phyloP scores from a whole-genome alignment of 768 basidiomycete genomes.

The Termitomyces sp. region DNA sequence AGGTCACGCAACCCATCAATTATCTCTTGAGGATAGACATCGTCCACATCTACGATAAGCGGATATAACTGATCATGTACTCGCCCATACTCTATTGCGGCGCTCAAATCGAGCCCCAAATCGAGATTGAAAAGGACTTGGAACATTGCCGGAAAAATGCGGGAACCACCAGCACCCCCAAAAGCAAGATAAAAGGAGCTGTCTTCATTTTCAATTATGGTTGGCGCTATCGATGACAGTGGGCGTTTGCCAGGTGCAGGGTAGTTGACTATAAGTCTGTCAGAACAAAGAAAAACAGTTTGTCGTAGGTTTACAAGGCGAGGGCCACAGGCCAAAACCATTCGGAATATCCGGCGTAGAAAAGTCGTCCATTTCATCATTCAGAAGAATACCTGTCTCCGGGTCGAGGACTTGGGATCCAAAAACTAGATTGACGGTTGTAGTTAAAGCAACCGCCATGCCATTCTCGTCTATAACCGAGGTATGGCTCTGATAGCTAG shows the following conservation, averaged over 20 bases:
- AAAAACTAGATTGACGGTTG: slow-evolving; percentile 87
- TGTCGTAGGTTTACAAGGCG: slow-evolving; percentile 49
- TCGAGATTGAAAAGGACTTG: slow-evolving; percentile 78
- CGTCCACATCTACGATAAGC: slow-evolving; percentile 50
- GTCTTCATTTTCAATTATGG: slow-evolving; percentile 72
- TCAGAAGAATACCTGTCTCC: slow-evolving; percentile 83
- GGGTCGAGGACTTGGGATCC: slow-evolving; percentile 86
- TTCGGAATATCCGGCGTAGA: slow-evolving; percentile 82
- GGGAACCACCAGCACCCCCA: slow-evolving; percentile 85
- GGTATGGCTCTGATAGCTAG: slow-evolving; percentile 67
- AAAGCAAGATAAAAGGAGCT: slow-evolving; percentile 69
- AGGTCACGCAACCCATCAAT: slow-evolving; percentile 47
- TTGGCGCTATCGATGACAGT: slow-evolving; percentile 78
- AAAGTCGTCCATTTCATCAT: slow-evolving; percentile 97
- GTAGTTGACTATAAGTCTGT: slow-evolving; percentile 62
- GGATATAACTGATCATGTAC: slow-evolving; percentile 89
- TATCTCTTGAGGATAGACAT: slow-evolving; percentile 50
- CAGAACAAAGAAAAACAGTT: not conserved
- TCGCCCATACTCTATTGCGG: slow-evolving; percentile 80
- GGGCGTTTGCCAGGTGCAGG: slow-evolving; percentile 87
- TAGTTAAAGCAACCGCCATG: slow-evolving; percentile 83
- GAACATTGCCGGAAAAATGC: slow-evolving; percentile 76
- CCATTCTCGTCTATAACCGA: slow-evolving; percentile 80
- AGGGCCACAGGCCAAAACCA: slow-evolving; percentile 76
- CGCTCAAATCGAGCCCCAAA: slow-evolving; percentile 74